A percentile compares a stretch with the other conserved stretches of the same genome.
phyloP scores from a whole-genome alignment of 2,329 filamentous ascomycete species.

The Paradendryphiella salina region DNA sequence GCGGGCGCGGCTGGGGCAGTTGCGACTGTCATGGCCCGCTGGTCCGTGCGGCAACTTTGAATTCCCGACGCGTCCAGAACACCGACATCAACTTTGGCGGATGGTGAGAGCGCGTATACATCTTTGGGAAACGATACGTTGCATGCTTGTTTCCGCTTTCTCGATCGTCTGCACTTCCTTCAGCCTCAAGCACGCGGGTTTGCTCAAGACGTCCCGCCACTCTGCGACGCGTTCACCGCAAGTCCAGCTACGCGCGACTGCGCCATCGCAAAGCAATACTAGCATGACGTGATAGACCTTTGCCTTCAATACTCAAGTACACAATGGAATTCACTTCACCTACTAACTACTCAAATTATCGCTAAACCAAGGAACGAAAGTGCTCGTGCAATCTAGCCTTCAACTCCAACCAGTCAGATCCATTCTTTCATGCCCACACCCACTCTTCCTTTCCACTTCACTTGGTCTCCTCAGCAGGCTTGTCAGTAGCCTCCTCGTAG shows the following conservation, averaged over 20 bases:
- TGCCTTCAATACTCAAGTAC: background rate
- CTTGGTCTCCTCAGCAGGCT: slow-evolving; percentile 25
- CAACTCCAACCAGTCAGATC: slow-evolving; percentile 1
- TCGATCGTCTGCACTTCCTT: background rate
- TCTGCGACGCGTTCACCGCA: background rate
- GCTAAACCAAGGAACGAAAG: background rate
- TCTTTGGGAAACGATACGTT: too few relatives aligned
- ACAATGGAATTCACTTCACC: slow-evolving; percentile 15
- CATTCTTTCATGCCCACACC: background rate
- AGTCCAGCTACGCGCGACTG: too few relatives aligned
- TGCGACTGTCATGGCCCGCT: background rate
- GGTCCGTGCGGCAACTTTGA: slow-evolving; percentile 18
- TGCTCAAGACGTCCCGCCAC: background rate
- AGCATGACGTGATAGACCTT: too few relatives aligned
- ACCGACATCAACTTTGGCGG: background rate
- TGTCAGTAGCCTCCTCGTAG: slow-evolving; percentile 41
- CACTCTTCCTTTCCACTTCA: slow-evolving; percentile 7
- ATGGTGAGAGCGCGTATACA: background rate
- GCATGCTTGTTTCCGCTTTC: background rate
- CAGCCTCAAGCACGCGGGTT: background rate
- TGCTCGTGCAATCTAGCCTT: slow-evolving; percentile 2
- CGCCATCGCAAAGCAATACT: too few relatives aligned
- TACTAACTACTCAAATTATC: slow-evolving; percentile 4
- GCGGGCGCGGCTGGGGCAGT: slow-evolving; percentile 3
- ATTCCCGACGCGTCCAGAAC: slow-evolving; percentile 9